Base-by-base conservation (phyloP, 345 rosid species). In the Pseudoturritis turrita region DNA sequence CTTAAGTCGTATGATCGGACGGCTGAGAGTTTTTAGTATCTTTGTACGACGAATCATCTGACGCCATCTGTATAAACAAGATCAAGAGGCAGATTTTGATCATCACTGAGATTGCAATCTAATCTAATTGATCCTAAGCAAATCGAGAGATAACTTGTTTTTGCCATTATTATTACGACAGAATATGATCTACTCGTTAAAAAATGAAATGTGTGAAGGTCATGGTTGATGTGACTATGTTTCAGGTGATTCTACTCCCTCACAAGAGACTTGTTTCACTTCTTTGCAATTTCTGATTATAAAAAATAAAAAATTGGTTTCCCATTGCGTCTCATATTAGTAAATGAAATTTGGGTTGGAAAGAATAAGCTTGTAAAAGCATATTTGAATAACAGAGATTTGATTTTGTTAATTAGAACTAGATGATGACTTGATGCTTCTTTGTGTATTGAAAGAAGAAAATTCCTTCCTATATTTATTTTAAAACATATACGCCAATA, bases 301-400 rank as follows among this genome's bases (percentile, higher is more conserved):
- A n/a, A n/a, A n/a, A n/a, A n/a, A n/a, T n/a, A n/a, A n/a, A 1
- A 36, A 41, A 18, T 19, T 35, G 28, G 15, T 18, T 21, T 22
- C 18, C 28, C 44, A 23, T 19, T 57, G 28, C 28, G 25, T 44
- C 33, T 23, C 35, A 4, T 6, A 62, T 44, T 44, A 17, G 51
- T 43, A 10, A 44, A 62, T 7, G 40, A 62, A 45, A 29, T 25
- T 70, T 49, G 22, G 40, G 47, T 70, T 39, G 60, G 75, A 22
- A 44, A 21, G 35, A 56, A 69, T 44, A 56, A 39, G 11, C 12
- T 56, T 22, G 45, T 18, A 2, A 7, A 15, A 36, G 56, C 58
- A 4, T 1, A 35, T 56, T 23, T 33, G 26, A 22, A 11, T 37
- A 33, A 56, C 26, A 22, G 14, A 21, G 31, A 9, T 36, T 19